Conservation (phyloP, 768 basidiomycete genomes). For the Cyclocybe cylindracea region DNA sequence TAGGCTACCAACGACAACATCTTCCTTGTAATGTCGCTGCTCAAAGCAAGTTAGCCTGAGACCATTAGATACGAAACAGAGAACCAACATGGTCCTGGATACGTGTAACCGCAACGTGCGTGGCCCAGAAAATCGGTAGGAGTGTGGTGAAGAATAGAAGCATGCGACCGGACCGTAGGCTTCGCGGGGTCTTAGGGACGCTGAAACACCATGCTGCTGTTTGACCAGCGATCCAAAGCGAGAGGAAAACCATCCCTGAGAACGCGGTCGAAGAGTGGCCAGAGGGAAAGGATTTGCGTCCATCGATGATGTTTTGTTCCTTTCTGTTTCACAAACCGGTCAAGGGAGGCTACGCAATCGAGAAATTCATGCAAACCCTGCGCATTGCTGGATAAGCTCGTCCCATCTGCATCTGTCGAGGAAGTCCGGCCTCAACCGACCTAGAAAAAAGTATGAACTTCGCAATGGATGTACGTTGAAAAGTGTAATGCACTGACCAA, state of each 20-base stretch:
- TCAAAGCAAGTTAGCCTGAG: constrained; percentile 1
- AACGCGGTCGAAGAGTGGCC: constrained; percentile 71
- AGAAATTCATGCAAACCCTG: constrained; percentile 44
- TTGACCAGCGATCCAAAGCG: constrained; percentile 64
- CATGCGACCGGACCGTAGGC: constrained; percentile 47
- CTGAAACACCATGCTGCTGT: constrained; percentile 60
- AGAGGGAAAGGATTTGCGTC: constrained; percentile 66
- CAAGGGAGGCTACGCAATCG: not conserved
- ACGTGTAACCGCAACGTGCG: constrained; percentile 62
- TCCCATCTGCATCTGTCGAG: constrained; percentile 67
- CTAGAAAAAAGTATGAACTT: constrained; percentile 20
- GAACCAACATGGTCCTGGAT: constrained; percentile 66
- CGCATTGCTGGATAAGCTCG: constrained; percentile 43
- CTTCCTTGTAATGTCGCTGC: constrained; percentile 70
- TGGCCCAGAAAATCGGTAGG: constrained; percentile 54
- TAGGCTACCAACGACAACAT: constrained; percentile 62
- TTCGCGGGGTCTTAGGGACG: constrained; percentile 33
- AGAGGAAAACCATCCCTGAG: constrained; percentile 63
- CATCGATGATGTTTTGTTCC: constrained; percentile 40
- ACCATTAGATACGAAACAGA: not conserved
- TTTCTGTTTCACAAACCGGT: constrained; percentile 24
- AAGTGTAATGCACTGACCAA: constrained; percentile 39
- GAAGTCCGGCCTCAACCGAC: constrained; percentile 67
- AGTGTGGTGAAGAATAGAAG: constrained; percentile 47
- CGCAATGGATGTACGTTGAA: not conserved